Evolutionary conservation across 495 filamentous ascomycete genomes (phyloP).

Genomic region (Hyaloscypha bicolor): DNA sequence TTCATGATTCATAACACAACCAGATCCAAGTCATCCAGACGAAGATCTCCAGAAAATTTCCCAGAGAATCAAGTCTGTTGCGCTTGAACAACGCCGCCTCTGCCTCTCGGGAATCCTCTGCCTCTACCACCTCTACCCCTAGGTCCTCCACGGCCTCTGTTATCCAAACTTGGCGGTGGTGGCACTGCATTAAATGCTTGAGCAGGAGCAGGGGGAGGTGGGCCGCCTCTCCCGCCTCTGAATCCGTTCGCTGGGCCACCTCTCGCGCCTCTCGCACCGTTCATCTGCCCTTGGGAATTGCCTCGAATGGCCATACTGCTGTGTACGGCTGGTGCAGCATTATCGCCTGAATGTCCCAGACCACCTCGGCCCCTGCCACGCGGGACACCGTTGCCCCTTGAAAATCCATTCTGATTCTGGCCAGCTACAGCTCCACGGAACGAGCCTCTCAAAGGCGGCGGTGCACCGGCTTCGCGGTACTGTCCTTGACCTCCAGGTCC

Average conservation of each 20-base stretch:
- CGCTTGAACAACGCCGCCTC: slow-evolving; percentile 22
- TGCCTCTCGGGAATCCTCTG: slow-evolving; percentile 20
- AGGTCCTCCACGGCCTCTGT: slow-evolving; percentile 49
- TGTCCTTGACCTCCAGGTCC: slow-evolving; percentile 61
- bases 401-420: slow-evolving; percentile 27
- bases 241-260: slow-evolving; percentile 32
- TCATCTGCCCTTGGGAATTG: slow-evolving; percentile 33
- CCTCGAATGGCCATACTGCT: slow-evolving; percentile 29
- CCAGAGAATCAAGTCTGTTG: slow-evolving; percentile 13
- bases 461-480: slow-evolving; percentile 66
- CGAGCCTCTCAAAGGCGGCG: slow-evolving; percentile 68
- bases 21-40: slow-evolving; percentile 7
- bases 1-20: neutral
- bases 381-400: slow-evolving; percentile 34
- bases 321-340: slow-evolving; percentile 28
- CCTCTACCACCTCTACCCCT: slow-evolving; percentile 28
- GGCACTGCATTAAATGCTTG: slow-evolving; percentile 74
- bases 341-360: slow-evolving; percentile 26
- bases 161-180: slow-evolving; percentile 70
- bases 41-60: slow-evolving; percentile 7
- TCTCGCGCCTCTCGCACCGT: slow-evolving; percentile 40
- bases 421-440: slow-evolving; percentile 68
- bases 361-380: slow-evolving; percentile 43
- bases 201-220: slow-evolving; percentile 42
- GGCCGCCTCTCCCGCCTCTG: slow-evolving; percentile 35